These are phyloP conservation scores for Lathyrus sativus DNA, from an alignment of 306 rosid genomes.

Conservation along the genomic window DNA sequence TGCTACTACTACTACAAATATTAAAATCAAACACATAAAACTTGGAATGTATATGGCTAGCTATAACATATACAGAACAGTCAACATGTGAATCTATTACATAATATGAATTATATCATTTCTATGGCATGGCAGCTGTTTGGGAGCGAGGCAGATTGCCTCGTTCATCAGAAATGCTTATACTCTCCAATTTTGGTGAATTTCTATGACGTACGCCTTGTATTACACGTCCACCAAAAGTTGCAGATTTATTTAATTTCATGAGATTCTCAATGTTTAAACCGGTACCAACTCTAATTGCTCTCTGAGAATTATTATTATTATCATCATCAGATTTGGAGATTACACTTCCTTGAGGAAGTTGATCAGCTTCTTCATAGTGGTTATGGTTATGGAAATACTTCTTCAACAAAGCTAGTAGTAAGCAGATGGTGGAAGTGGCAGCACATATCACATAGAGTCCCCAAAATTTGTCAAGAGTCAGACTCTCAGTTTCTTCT, in stretches of 20 bases:
- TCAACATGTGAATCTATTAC: neutral
- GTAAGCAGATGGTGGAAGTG: constrained; percentile 49
- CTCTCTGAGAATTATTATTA: constrained; percentile 15
- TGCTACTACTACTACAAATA: neutral
- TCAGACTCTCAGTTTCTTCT: constrained; percentile 39
- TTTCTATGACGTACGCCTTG: constrained; percentile 14
- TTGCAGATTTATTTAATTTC: constrained; percentile 38
- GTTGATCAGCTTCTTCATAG: constrained; percentile 14
- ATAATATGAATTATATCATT: constrained; percentile 11
- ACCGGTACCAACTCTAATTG: neutral
- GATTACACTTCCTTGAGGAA: neutral
- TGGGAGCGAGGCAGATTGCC: constrained; percentile 25
- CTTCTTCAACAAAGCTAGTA: constrained; percentile 16
- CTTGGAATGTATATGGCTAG: neutral
- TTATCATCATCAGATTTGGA: neutral
- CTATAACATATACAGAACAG: constrained; percentile 1
- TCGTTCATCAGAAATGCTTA: constrained; percentile 27
- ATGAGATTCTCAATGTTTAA: constrained; percentile 12
- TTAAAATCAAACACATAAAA: neutral
- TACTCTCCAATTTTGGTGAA: constrained; percentile 39
- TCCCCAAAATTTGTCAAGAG: constrained; percentile 49
- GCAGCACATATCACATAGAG: constrained; percentile 48
- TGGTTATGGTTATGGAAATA: neutral
- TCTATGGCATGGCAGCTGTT: constrained; percentile 33
- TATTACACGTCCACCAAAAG: constrained; percentile 24